Evolutionary conservation across 1,139 yeast genomes (phyloP), one percentile per base, ranked within the genome.

Genomic region (Blastobotrys arbuscula): DNA sequence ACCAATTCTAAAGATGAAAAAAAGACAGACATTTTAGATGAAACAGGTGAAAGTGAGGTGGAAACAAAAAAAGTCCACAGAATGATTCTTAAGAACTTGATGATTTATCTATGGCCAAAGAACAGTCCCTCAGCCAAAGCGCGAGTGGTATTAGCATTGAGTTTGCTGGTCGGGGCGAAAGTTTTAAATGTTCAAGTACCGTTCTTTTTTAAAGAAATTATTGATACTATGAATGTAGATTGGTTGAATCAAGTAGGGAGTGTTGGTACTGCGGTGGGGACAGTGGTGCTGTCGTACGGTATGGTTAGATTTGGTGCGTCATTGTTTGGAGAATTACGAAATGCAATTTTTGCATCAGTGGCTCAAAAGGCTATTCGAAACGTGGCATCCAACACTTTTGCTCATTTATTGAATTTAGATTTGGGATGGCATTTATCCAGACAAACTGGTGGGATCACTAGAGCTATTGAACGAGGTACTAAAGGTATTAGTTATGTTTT

Each of bases 401-500:
- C 73, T 44, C 97, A 90, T 66, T 71, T 92, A 50, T 74, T 92
- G 64, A 81, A 81, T 58, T 75, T 92, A 68, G 99, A 92, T 67
- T 71, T 90, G 46, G 87, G 89, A 18, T 92, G 92, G 76, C 98
- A 92, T 66, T 69, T 92, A 46, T 77, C 94, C 8, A 75, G 90
- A 58, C 97, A 94, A 65, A 94, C 98, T 0, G 99, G 99, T 57
- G 97, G 96, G 0, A 70, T 92, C 42, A 92, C 97, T 0, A 74
- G 98, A 53, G 97, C 98, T 1, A 92, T 92, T 60, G 99, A 92
- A 62, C 75, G 98, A 58, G 99, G 99, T 64, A 92, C 97, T 1
- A 92, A 92, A 59, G 98, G 99, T 68, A 92, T 92, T 47, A 84
- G 95, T 21, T 90, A 85, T 61, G 97, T 92, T 5, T 72, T 92